Conservation (phyloP, 164 flowering plant species). For the Aristolochia contorta region DNA sequence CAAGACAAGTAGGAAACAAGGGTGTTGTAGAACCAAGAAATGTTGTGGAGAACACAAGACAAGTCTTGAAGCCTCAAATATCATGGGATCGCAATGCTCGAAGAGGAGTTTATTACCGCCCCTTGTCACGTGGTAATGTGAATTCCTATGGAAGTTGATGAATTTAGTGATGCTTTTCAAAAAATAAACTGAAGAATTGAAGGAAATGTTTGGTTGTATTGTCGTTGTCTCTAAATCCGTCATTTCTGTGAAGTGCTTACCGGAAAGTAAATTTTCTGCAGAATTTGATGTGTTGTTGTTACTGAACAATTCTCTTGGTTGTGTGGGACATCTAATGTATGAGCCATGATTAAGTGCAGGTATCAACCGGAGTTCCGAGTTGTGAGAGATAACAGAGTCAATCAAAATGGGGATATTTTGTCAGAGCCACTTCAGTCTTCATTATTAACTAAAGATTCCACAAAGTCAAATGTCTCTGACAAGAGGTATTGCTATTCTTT, state of each 20-base stretch:
- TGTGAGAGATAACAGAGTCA: constrained; percentile 84
- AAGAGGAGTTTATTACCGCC: constrained; percentile 42
- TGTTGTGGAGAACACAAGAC: constrained; percentile 23
- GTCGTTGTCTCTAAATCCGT: no score
- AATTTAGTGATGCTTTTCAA: background rate
- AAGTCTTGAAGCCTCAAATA: constrained; percentile 14
- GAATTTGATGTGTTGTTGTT: background rate
- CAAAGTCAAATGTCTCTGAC: constrained; percentile 19
- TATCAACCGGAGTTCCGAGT: constrained; percentile 66
- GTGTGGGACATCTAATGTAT: background rate
- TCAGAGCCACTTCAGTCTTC: constrained; percentile 27
- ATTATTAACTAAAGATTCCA: constrained; percentile 23
- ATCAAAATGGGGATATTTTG: constrained; percentile 34
- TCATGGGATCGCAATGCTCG: constrained; percentile 43
- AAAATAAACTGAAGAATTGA: background rate
- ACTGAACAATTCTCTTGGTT: background rate
- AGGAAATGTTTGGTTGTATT: no score
- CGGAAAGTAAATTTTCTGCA: no score
- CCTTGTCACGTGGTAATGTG: constrained; percentile 37
- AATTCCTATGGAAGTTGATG: background rate
- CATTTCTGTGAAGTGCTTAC: no score
- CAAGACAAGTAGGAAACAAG: constrained; percentile 22
- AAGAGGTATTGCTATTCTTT: constrained; percentile 29
- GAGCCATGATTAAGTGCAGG: constrained; percentile 38
- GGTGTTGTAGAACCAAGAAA: constrained; percentile 23